Evolutionary conservation across 2,329 filamentous ascomycete species (phyloP).

Genomic region (Cladosporium sp.): DNA sequence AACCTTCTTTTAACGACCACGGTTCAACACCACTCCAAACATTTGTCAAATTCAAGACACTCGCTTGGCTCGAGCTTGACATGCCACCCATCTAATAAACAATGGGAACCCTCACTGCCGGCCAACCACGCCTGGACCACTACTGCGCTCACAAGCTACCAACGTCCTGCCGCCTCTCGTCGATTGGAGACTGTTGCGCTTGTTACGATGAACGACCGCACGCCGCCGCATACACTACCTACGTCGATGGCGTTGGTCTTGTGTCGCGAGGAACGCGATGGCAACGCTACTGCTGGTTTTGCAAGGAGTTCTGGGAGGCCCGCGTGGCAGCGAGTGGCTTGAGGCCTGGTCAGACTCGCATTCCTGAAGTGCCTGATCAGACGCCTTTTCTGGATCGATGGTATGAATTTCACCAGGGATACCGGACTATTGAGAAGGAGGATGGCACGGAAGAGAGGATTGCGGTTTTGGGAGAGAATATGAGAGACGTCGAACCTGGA

Average conservation of each 20-base stretch:
- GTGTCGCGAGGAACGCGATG: constrained; percentile 45
- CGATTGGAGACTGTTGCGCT: constrained; percentile 29
- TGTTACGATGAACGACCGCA: constrained; percentile 35
- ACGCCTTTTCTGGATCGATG: constrained; percentile 42
- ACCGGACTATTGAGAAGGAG: constrained; percentile 34
- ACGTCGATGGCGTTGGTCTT: constrained; percentile 49
- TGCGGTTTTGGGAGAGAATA: constrained; percentile 45
- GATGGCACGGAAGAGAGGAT: constrained; percentile 44
- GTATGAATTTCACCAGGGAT: constrained; percentile 49
- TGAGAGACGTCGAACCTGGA: constrained; percentile 44
- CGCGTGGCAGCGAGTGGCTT: constrained; percentile 41
- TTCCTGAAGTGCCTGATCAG: constrained; percentile 46
- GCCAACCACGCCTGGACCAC: constrained; percentile 19
- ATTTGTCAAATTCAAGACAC: no score
- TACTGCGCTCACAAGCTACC: constrained; percentile 30
- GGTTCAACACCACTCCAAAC: no score
- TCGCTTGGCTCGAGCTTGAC: no score
- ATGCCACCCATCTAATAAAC: not conserved
- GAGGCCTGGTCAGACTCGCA: constrained; percentile 41
- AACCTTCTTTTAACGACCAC: no score
- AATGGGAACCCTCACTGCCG: constrained; percentile 30
- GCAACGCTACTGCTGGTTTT: constrained; percentile 51
- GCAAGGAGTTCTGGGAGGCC: constrained; percentile 49
- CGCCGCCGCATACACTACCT: constrained; percentile 41
- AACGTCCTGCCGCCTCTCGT: constrained; percentile 28